A percentile compares a stretch with the other conserved stretches of the same genome.
Conservation (phyloP, 2,329 filamentous ascomycete genomes). For the Pseudonectria buxi region DNA sequence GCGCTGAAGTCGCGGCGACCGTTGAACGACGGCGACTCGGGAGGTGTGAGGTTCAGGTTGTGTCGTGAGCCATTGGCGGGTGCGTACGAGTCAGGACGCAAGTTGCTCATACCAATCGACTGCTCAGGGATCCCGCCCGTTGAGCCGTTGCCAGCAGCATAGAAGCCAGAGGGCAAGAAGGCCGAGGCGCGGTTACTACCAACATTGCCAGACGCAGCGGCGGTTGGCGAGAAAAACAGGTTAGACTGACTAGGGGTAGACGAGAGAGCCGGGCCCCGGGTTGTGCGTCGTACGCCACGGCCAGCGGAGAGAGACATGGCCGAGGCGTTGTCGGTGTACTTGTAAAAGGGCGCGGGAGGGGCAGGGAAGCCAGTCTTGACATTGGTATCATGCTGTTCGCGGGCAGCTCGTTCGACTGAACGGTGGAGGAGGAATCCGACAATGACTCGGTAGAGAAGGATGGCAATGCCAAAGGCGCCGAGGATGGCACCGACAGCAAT, state of each 20-base stretch:
- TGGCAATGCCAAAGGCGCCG: slow-evolving; percentile 71
- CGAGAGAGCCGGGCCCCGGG: slow-evolving; percentile 46
- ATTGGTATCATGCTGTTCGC: slow-evolving; percentile 62
- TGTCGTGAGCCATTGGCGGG: slow-evolving; percentile 33
- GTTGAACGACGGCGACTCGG: slow-evolving; percentile 55
- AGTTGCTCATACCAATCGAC: slow-evolving; percentile 54
- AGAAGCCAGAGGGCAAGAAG: slow-evolving; percentile 90
- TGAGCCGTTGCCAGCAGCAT: slow-evolving; percentile 60
- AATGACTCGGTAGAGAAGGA: slow-evolving; percentile 81
- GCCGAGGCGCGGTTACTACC: slow-evolving; percentile 61
- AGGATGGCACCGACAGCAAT: slow-evolving; percentile 88
- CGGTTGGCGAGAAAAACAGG: slow-evolving; percentile 94
- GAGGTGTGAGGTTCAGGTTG: slow-evolving; percentile 48
- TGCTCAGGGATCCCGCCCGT: slow-evolving; percentile 40
- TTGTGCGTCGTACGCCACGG: slow-evolving; percentile 45
- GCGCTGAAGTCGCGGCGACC: slow-evolving; percentile 48
- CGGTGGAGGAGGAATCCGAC: slow-evolving; percentile 89
- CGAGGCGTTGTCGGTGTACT: slow-evolving; percentile 54
- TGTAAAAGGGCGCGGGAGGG: slow-evolving; percentile 55
- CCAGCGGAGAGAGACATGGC: slow-evolving; percentile 44
- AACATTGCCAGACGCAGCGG: slow-evolving; percentile 58
- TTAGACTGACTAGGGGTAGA: slow-evolving; percentile 58
- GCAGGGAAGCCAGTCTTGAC: slow-evolving; percentile 60
- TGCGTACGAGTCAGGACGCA: slow-evolving; percentile 52
- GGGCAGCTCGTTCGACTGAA: slow-evolving; percentile 79